Evolutionary conservation across 225 moss, liverwort and hornwort species (phyloP).

Genomic region (Antitrichia curtipendula): DNA sequence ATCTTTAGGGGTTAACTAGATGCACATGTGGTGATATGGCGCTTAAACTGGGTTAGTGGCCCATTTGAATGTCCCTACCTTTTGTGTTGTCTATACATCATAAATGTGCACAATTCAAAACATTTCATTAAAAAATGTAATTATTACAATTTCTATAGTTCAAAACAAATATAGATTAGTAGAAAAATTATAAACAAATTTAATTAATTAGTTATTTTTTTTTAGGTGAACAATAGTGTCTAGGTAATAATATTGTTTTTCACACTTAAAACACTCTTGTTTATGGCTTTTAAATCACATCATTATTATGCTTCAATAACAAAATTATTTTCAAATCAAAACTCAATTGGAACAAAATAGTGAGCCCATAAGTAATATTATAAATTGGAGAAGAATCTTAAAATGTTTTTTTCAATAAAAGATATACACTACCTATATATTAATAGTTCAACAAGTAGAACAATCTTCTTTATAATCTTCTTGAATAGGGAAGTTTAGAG

Average conservation of each 20-base stretch:
- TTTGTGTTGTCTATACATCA: neutral
- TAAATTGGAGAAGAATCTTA: neutral
- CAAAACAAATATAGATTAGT: neutral
- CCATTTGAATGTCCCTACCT: neutral
- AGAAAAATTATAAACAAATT: too few species aligned
- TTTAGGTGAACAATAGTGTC: neutral
- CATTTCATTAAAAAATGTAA: too few species aligned
- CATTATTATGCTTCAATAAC: neutral
- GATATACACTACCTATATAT: too few species aligned
- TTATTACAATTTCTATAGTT: neutral
- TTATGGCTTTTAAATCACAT: neutral
- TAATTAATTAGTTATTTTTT: too few species aligned
- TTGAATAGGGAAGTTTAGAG: neutral
- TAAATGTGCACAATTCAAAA: too few species aligned
- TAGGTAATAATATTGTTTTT: accelerated
- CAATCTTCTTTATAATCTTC: neutral
- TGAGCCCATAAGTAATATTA: neutral
- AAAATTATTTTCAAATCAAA: neutral
- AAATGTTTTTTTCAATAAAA: neutral
- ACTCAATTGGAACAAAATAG: neutral
- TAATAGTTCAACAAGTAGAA: neutral
- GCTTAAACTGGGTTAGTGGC: too few species aligned
- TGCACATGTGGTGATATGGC: too few species aligned
- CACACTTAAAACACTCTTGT: neutral
- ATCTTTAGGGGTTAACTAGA: too few species aligned